Percentiles rank a stretch among this genome's conserved stretches.
Conservation (phyloP, 495 filamentous ascomycete genomes). For the Lasiosphaeriaceae sp. region DNA sequence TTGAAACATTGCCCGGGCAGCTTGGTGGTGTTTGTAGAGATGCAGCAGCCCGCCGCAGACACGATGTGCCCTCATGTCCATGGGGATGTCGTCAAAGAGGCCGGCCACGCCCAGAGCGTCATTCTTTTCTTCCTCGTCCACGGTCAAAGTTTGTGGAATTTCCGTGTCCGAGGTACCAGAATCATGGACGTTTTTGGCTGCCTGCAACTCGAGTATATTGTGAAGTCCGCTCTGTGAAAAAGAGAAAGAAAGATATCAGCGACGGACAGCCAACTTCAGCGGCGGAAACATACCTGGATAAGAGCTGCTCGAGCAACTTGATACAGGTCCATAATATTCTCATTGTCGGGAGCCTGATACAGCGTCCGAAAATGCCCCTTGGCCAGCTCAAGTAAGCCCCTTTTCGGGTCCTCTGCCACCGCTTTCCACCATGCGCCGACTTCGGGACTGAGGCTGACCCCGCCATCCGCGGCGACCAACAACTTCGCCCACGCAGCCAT, state of each 20-base stretch:
- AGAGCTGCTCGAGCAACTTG: background rate
- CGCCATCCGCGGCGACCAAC: background rate
- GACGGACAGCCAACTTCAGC: background rate
- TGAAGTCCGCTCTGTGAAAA: background rate
- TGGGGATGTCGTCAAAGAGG: background rate
- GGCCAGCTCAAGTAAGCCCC: background rate
- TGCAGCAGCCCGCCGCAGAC: background rate
- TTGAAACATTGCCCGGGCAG: background rate
- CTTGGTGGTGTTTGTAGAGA: background rate
- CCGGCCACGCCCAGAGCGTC: background rate
- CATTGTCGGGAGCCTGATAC: background rate
- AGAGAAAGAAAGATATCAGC: background rate
- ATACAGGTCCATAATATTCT: background rate
- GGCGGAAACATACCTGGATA: background rate
- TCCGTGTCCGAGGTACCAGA: background rate
- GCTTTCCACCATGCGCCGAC: background rate
- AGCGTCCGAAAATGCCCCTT: background rate
- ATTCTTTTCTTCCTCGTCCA: background rate
- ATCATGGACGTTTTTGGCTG: background rate
- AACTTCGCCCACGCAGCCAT: background rate
- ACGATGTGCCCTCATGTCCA: background rate
- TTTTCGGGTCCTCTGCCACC: background rate
- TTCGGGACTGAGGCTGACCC: background rate
- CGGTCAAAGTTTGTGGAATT: background rate
- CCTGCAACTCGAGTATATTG: background rate